Evolutionary conservation across 2,329 filamentous ascomycete species (phyloP), one percentile per base, ranked within the genome.

Genomic region (Biscogniauxia marginata): DNA sequence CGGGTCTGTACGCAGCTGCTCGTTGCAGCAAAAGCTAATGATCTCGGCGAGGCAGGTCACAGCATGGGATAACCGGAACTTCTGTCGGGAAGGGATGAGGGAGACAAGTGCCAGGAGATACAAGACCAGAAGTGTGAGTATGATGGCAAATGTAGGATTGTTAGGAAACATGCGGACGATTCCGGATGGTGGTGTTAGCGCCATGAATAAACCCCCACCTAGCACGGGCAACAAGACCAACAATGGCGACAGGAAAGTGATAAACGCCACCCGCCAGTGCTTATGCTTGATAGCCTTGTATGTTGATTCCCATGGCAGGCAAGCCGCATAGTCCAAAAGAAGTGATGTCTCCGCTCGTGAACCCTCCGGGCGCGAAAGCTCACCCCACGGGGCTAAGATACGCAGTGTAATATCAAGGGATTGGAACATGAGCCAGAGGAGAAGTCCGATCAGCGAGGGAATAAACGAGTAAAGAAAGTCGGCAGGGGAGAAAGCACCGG

Each of bases 391-490:
- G 62, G 86, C 82, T 3, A 91, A 79, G 25, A 85, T 77, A 52
- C 88, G 84, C 56, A 91, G 69, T 1, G 82, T 78, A 67, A 84
- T 79, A 66, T 92, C 89, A 54, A 91, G 73, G 25, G 83, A 80
- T 59, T 89, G 83, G 70, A 90, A 86, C 50, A 82, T 71, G 47
- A 91, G 79, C 69, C 87, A 89, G 49, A 90, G 74, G 16, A 89
- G 63, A 66, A 86, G 83, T 4, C 86, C 90, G 23, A 92, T 69
- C 0, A 89, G 64, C 2, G 87, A 84, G 0, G 90, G 89, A 20
- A 93, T 54, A 72, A 93, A 91, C 58, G 84, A 85, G 77, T 92
- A 97, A 50, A 96, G 75, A 74, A 97, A 97, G 73, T 96, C 91
- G 50, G 91, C 90, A 0, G 90, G 79, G 1, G 91, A 96, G 73